Conservation (phyloP, 2,329 filamentous ascomycete genomes). For the Ophiostoma populinum region DNA sequence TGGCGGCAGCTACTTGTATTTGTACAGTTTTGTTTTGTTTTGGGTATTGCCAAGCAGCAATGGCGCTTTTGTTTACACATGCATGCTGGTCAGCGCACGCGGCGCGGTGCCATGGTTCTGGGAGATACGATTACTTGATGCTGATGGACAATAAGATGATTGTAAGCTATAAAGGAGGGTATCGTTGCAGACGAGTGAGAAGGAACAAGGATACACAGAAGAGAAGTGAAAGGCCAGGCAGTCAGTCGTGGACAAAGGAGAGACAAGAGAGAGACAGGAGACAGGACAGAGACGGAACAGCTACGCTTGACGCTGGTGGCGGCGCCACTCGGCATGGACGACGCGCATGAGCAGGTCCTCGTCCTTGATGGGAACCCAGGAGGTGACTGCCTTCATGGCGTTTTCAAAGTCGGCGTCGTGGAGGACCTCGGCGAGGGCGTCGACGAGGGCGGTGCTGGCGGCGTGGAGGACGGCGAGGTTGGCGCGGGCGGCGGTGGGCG, state of each 20-base stretch:
- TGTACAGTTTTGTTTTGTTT: too few relatives aligned
- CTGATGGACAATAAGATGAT: too few relatives aligned
- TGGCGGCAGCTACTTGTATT: too few relatives aligned
- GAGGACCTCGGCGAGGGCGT: constrained; percentile 74
- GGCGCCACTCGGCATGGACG: constrained; percentile 71
- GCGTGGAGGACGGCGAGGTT: constrained; percentile 73
- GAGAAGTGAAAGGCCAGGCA: background rate
- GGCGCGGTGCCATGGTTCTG: too few relatives aligned
- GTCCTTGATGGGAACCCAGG: constrained; percentile 85
- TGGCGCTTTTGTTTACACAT: too few relatives aligned
- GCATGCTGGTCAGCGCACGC: too few relatives aligned
- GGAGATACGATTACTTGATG: too few relatives aligned
- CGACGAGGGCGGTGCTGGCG: constrained; percentile 73
- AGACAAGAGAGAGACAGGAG: background rate
- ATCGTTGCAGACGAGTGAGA: too few relatives aligned
- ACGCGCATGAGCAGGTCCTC: constrained; percentile 88
- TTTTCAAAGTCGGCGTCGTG: constrained; percentile 93
- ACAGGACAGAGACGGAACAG: background rate
- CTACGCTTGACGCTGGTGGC: constrained; percentile 23
- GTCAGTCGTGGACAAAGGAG: background rate
- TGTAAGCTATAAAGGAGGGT: too few relatives aligned
- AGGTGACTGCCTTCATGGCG: constrained; percentile 91
- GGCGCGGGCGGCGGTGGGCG: constrained; percentile 28
- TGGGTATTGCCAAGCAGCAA: too few relatives aligned
- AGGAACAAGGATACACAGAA: background rate